Evolutionary conservation across 2,329 filamentous ascomycete genomes (phyloP).

Genomic region (Colletotrichum siamense): DNA sequence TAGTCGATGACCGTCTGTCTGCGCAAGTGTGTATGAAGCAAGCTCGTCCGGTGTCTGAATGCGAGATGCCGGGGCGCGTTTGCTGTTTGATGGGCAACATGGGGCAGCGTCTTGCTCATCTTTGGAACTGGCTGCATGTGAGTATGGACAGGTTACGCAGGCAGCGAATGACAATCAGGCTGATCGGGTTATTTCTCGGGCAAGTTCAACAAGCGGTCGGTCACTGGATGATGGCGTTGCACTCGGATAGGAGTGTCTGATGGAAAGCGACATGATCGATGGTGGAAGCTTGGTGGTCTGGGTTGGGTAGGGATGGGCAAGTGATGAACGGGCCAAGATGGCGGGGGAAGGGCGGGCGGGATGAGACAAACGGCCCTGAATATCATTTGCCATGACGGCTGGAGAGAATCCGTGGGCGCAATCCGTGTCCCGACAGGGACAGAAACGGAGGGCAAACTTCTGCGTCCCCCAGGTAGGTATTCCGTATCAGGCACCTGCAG

Average conservation of each 20-base stretch:
- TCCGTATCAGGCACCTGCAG: background rate
- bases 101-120: background rate
- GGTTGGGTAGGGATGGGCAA: background rate
- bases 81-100: background rate
- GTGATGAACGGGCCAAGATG: conserved; percentile 5
- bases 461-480: background rate
- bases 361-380: background rate
- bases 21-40: background rate
- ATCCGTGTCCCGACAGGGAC: background rate
- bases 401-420: background rate
- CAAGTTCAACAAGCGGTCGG: background rate
- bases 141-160: background rate
- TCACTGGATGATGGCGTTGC: background rate
- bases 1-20: background rate
- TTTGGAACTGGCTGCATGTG: background rate
- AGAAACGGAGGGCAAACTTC: background rate
- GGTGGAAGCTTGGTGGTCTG: background rate
- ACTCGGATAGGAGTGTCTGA: background rate
- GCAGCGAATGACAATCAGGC: background rate
- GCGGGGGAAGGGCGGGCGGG: background rate
- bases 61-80: background rate
- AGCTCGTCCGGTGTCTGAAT: background rate
- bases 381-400: conserved; percentile 7
- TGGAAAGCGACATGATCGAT: background rate
- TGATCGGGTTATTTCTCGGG: background rate